A percentile compares a stretch with the other conserved stretches of the same genome.
Evolutionary conservation across 2,329 filamentous ascomycete species (phyloP).

Genomic region (Pseudopyricularia cyperi): DNA sequence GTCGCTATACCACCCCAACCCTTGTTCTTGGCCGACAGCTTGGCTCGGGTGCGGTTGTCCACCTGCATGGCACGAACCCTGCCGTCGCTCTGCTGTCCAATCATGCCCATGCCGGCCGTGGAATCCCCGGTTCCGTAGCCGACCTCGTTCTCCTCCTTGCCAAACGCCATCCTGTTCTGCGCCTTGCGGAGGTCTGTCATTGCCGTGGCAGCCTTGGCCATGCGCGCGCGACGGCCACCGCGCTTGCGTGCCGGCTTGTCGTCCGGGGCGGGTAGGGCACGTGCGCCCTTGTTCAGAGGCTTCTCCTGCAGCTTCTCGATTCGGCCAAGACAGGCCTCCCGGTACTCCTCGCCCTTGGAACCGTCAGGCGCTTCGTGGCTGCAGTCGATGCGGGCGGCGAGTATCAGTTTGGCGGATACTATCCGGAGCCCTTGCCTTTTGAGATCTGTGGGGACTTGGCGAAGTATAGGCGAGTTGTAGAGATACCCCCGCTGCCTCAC

Average conservation of each 20-base stretch:
- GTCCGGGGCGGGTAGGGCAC: constrained; percentile 82
- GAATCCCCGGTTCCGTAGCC: constrained; percentile 79
- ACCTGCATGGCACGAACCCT: constrained; percentile 78
- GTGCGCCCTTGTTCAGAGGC: constrained; percentile 73
- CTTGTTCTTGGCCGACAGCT: constrained; percentile 87
- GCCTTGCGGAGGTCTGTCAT: constrained; percentile 96
- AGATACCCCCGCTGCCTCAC: constrained; percentile 86
- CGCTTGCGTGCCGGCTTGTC: constrained; percentile 91
- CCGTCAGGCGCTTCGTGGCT: constrained; percentile 74
- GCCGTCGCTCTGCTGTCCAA: constrained; percentile 79
- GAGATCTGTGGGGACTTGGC: constrained; percentile 69
- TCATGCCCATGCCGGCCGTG: constrained; percentile 88
- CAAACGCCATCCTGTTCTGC: constrained; percentile 92
- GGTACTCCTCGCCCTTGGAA: constrained; percentile 68
- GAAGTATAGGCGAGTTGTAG: constrained; percentile 82
- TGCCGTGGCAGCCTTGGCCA: constrained; percentile 91
- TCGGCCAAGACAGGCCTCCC: constrained; percentile 69
- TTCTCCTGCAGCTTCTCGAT: constrained; percentile 89
- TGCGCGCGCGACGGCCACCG: constrained; percentile 76
- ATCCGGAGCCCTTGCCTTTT: constrained; percentile 93
- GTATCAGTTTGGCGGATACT: constrained; percentile 80
- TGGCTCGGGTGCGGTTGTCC: constrained; percentile 84
- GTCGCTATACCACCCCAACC: constrained; percentile 64
- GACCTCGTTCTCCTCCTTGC: constrained; percentile 87
- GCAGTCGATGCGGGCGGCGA: constrained; percentile 85